A percentile compares a stretch with the other conserved stretches of the same genome.
Evolutionary conservation across 768 basidiomycete genomes (phyloP).

Genomic region (Lentinula sp.): DNA sequence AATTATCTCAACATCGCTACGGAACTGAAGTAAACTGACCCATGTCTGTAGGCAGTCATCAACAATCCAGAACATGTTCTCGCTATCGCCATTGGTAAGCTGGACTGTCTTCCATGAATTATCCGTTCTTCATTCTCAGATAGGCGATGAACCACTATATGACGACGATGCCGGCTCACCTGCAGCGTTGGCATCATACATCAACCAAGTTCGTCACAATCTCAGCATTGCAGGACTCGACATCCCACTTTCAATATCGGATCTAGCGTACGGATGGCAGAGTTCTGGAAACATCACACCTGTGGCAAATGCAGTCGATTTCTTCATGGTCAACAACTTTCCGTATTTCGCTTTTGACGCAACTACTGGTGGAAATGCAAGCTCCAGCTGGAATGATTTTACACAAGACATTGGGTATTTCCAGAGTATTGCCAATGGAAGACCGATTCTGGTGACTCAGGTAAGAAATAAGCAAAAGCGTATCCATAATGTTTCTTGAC

Average conservation of each 20-base stretch:
- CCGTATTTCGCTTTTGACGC: constrained; percentile 13
- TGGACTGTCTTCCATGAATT: neutral
- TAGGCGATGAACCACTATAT: constrained; percentile 12
- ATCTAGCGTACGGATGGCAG: constrained; percentile 12
- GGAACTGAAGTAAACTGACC: neutral
- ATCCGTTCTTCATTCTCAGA: neutral
- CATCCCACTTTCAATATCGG: constrained; percentile 12
- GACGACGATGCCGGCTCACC: constrained; percentile 11
- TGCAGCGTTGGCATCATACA: constrained; percentile 8
- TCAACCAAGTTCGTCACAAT: constrained; percentile 9
- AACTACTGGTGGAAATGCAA: constrained; percentile 8
- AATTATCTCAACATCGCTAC: neutral
- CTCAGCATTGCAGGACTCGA: constrained; percentile 9
- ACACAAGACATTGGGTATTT: constrained; percentile 10
- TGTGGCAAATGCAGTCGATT: constrained; percentile 8
- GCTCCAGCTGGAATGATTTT: constrained; percentile 8
- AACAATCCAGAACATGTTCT: constrained; percentile 11
- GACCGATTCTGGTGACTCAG: constrained; percentile 12
- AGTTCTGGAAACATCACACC: constrained; percentile 11
- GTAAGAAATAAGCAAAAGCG: neutral
- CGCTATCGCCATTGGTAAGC: constrained; percentile 11
- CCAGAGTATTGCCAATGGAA: constrained; percentile 9
- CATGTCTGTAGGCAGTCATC: constrained; percentile 8
- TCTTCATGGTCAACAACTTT: constrained; percentile 14
- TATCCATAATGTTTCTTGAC: neutral